A percentile compares a stretch with the other conserved stretches of the same genome.
These are phyloP conservation scores for Panaeolus cyanescens DNA, from an alignment of 768 basidiomycete species.

Conservation along the genomic window DNA sequence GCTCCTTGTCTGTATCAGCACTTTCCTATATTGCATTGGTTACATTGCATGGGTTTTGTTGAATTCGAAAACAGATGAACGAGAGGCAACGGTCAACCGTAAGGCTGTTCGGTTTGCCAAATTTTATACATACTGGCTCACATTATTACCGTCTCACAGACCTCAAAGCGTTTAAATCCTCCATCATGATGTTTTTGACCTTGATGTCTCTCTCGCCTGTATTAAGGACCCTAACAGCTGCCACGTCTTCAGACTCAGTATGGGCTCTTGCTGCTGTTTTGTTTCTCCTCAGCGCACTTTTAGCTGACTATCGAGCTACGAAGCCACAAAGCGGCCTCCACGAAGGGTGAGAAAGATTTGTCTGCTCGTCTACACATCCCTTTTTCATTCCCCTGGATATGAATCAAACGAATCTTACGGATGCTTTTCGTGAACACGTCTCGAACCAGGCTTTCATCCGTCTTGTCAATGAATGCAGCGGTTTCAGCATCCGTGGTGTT, in stretches of 20 bases:
- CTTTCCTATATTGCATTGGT: slow-evolving; percentile 58
- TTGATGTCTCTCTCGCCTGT: slow-evolving; percentile 92
- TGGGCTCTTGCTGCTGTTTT: slow-evolving; percentile 92
- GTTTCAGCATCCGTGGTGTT: slow-evolving; percentile 92
- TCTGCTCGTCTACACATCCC: slow-evolving; percentile 5
- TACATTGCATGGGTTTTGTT: slow-evolving; percentile 66
- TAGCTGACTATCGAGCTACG: slow-evolving; percentile 78
- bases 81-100: slow-evolving; percentile 33
- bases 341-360: slow-evolving; percentile 55
- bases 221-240: slow-evolving; percentile 87
- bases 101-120: slow-evolving; percentile 8
- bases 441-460: slow-evolving; percentile 67
- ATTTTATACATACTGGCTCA: slow-evolving; percentile 1
- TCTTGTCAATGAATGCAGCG: slow-evolving; percentile 88
- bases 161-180: slow-evolving; percentile 75
- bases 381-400: slow-evolving; percentile 5
- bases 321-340: slow-evolving; percentile 44
- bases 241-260: slow-evolving; percentile 95
- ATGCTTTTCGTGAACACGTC: slow-evolving; percentile 12
- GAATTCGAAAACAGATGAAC: slow-evolving; percentile 28
- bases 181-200: slow-evolving; percentile 84
- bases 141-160: slow-evolving; percentile 38
- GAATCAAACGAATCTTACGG: slow-evolving; percentile 7
- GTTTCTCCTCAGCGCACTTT: slow-evolving; percentile 77
- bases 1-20: slow-evolving; percentile 65